Evolutionary conservation across 345 rosid genomes (phyloP).

Genomic region (Linum trigynum): DNA sequence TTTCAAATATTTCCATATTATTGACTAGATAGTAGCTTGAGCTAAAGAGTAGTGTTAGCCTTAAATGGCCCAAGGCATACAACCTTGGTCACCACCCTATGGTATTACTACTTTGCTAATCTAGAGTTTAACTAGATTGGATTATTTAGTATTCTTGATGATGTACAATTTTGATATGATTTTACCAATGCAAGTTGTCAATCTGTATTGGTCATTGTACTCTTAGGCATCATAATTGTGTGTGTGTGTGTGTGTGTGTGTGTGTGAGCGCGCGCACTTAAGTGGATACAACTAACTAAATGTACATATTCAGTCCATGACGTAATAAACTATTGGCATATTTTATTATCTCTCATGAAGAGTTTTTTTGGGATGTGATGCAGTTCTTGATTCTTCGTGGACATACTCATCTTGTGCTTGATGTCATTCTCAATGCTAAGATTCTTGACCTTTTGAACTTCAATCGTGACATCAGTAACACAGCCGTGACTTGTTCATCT

Average conservation of each 20-base stretch:
- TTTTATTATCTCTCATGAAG: slow-evolving; percentile 51
- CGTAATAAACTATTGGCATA: not conserved
- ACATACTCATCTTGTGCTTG: slow-evolving; percentile 91
- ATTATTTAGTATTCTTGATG: too few species aligned
- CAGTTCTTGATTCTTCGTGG: slow-evolving; percentile 90
- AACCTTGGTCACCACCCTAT: too few species aligned
- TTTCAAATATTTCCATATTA: too few species aligned
- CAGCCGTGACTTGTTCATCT: too few species aligned
- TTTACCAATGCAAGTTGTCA: too few species aligned
- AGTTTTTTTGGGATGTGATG: slow-evolving; percentile 93
- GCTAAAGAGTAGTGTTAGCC: too few species aligned
- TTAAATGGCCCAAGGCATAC: too few species aligned
- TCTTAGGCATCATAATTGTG: not conserved
- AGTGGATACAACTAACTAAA: not conserved
- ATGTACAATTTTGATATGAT: too few species aligned
- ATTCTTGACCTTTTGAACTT: slow-evolving; percentile 93
- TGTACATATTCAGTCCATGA: not conserved
- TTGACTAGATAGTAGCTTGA: too few species aligned
- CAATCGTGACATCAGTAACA: slow-evolving; percentile 71
- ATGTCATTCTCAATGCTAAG: slow-evolving; percentile 87
- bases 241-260: not conserved
- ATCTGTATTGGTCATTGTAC: not conserved
- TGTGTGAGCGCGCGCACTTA: too few species aligned
- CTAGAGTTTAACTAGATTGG: too few species aligned
- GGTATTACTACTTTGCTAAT: too few species aligned